These are phyloP conservation scores for Pleurotus pulmonarius DNA, from an alignment of 768 basidiomycete species.

Conservation along the genomic window DNA sequence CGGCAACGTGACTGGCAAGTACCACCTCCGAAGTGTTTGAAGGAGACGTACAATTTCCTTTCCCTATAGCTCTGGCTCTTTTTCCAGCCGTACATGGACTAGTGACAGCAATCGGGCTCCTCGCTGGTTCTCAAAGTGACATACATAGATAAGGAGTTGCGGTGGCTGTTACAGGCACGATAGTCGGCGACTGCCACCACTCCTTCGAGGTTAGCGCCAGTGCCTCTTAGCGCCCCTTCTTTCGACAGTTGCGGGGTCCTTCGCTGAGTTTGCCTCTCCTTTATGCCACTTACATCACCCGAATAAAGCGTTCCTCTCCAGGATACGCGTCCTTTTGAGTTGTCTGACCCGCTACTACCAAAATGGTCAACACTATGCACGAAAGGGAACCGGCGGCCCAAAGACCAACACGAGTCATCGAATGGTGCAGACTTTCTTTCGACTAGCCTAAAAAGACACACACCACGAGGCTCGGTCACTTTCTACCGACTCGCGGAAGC, in stretches of 20 bases:
- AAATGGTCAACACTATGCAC: neutral
- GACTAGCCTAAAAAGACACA: too few species aligned
- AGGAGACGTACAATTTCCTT: neutral
- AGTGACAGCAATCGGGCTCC: neutral
- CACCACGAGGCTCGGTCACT: too few species aligned
- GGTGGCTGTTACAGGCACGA: slow-evolving; percentile 7
- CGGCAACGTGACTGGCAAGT: neutral
- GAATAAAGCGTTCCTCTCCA: neutral
- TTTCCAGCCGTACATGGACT: neutral
- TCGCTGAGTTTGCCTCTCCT: neutral
- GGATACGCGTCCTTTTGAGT: neutral
- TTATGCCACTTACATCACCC: slow-evolving; percentile 2
- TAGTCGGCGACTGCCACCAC: neutral
- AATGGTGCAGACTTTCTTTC: slow-evolving; percentile 3
- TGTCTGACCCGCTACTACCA: neutral
- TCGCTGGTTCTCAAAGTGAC: neutral
- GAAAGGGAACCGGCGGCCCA: neutral
- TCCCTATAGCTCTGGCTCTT: neutral
- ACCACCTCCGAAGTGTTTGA: slow-evolving; percentile 1
- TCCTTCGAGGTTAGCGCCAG: slow-evolving; percentile 3
- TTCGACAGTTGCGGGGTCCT: neutral
- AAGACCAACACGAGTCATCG: neutral
- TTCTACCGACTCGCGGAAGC: too few species aligned
- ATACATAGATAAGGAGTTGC: slow-evolving; percentile 2
- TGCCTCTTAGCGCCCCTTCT: slow-evolving; percentile 6